Base-by-base conservation (phyloP, 495 filamentous ascomycete species). In the Astrothelium macrocarpum region DNA sequence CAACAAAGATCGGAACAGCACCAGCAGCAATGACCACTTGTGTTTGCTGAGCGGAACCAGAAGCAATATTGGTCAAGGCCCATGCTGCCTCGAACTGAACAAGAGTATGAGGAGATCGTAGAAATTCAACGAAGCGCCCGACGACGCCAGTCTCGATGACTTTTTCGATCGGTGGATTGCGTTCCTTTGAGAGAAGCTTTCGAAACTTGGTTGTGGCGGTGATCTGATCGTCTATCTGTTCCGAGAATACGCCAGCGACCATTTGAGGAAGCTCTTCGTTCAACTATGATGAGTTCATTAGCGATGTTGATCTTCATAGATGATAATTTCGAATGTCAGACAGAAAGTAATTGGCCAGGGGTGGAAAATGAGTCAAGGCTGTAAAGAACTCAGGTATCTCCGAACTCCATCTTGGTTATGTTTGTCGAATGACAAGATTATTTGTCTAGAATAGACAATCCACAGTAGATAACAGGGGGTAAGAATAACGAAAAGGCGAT, bases 121-220 rank as follows among this genome's bases (percentile, higher is more conserved):
- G 91, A 78, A 99, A 99, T 75, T 96, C 89, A 72, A 99, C 95
- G 72, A 99, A 99, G 72, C 95, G 87, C 78, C 86, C 85, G 53
- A 99, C 95, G 65, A 99, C 95, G 66, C 95, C 95, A 64, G 95
- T 97, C 84, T 97, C 94, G 73, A 99, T 97, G 66, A 99, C 95
- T 69, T 92, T 90, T 77, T 99, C 95, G 73, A 99, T 99, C 25
- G 95, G 94, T 20, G 95, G 95, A 78, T 99, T 99, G 73, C 95
- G 90, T 80, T 99, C 95, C 79, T 99, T 99, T 64, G 90, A 96
- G 4, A 99, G 81, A 26, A 99, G 81, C 78, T 99, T 99, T 65
- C 95, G 81, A 81, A 99, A 99, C 76, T 97, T 97, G 62, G 95
- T 99, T 26, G 95, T 99, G n/a, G 95, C 93, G 78, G 91, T 86